A percentile compares a stretch with the other conserved stretches of the same genome.
Evolutionary conservation across 345 rosid genomes (phyloP).

Genomic region (Eutrema heterophyllum): DNA sequence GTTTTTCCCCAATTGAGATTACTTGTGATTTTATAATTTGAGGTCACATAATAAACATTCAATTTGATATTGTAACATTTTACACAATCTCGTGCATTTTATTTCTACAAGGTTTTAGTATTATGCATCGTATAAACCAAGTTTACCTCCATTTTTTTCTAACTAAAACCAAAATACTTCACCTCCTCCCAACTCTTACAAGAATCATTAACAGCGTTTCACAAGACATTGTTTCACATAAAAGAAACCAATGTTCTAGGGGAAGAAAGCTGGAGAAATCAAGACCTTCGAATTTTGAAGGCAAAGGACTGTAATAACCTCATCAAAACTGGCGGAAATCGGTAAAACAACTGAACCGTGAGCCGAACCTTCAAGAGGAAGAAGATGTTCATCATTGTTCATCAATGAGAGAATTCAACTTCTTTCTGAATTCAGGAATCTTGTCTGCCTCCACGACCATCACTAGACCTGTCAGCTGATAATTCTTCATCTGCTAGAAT

Average conservation of each 20-base stretch:
- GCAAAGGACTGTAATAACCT: not conserved
- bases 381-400: slow-evolving; percentile 25
- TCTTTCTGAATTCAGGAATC: slow-evolving; percentile 46
- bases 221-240: not conserved
- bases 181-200: not conserved
- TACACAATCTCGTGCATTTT: not conserved
- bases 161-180: not conserved
- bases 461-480: slow-evolving; percentile 63
- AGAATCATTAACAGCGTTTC: not conserved
- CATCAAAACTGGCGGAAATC: slow-evolving; percentile 5
- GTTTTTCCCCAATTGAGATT: no score
- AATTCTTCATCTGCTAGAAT: slow-evolving; percentile 60
- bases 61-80: not conserved
- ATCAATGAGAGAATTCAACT: slow-evolving; percentile 53
- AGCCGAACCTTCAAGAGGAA: not conserved
- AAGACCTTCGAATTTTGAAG: not conserved
- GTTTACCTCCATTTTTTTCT: not conserved
- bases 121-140: no score
- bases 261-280: not conserved
- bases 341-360: not conserved
- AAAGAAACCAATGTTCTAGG: not conserved
- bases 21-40: not conserved
- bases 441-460: slow-evolving; percentile 61
- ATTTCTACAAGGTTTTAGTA: not conserved
- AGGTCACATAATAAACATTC: not conserved